Percentiles rank a stretch among this genome's conserved stretches.
Evolutionary conservation across 1,139 yeast genomes (phyloP).

Genomic region (Yamadazyma conglobata): DNA sequence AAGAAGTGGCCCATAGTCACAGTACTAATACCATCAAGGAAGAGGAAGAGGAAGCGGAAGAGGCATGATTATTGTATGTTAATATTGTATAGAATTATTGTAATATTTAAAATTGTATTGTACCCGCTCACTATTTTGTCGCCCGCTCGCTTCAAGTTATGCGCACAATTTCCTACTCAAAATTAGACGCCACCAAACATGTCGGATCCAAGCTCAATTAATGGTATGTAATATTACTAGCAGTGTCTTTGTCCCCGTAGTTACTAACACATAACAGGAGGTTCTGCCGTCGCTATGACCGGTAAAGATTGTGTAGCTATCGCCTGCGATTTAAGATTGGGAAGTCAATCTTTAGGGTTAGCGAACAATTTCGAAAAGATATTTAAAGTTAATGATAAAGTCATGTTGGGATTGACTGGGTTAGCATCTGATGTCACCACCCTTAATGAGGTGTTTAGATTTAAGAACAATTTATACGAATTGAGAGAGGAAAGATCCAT

Average conservation of each 20-base stretch:
- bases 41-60: conserved; percentile 36
- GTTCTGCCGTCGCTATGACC: conserved; percentile 97
- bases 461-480: conserved; percentile 84
- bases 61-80: neutral
- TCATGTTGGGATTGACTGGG: conserved; percentile 89
- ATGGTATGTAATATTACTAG: conserved; percentile 22
- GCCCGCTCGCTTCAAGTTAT: too few relatives aligned
- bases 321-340: conserved; percentile 92
- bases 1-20: conserved; percentile 23
- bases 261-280: conserved; percentile 28
- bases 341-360: conserved; percentile 89
- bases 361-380: conserved; percentile 91
- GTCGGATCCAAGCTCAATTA: conserved; percentile 51
- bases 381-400: conserved; percentile 75
- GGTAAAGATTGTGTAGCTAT: conserved; percentile 98
- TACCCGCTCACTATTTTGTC: too few relatives aligned
- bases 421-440: conserved; percentile 92
- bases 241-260: neutral
- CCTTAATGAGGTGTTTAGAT: conserved; percentile 73
- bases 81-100: conserved; percentile 2
- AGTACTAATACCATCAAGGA: conserved; percentile 39
- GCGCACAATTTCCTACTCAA: too few relatives aligned
- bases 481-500: conserved; percentile 87
- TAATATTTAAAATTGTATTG: conserved; percentile 2
- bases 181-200: conserved; percentile 24